phyloP scores from a whole-genome alignment of 345 rosid genomes.

The Salix caprea region DNA sequence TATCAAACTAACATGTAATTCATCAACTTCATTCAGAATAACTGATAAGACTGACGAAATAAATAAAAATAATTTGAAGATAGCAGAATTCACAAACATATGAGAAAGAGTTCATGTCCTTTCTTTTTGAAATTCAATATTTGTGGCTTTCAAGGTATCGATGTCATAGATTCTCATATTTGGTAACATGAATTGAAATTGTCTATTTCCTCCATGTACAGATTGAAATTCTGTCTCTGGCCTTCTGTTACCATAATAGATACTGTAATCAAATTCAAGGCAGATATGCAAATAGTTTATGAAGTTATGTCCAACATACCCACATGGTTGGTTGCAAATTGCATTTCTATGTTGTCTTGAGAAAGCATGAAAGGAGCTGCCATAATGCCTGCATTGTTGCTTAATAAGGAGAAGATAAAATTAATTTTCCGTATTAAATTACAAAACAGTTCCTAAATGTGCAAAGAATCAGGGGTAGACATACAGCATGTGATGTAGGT shows the following conservation, averaged over 20 bases:
- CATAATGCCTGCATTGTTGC: slow-evolving; percentile 38
- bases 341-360: slow-evolving; percentile 28
- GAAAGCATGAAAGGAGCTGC: slow-evolving; percentile 33
- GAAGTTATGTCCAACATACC: slow-evolving; percentile 7
- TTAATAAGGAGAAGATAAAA: slow-evolving; percentile 6
- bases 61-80: background rate
- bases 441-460: background rate
- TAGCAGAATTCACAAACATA: background rate
- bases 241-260: background rate
- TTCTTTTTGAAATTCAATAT: background rate
- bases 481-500: too few species aligned
- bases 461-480: background rate
- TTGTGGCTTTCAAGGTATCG: background rate
- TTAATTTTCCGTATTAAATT: background rate
- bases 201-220: background rate
- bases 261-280: background rate
- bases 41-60: background rate
- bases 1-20: background rate
- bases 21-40: background rate
- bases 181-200: background rate
- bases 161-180: background rate
- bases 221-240: background rate
- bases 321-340: slow-evolving; percentile 31
- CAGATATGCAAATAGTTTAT: background rate
- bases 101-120: background rate